Percentiles rank a stretch among this genome's conserved stretches.
These are phyloP conservation scores for Hypholoma fasciculare DNA, from an alignment of 768 basidiomycete genomes.

Conservation along the genomic window DNA sequence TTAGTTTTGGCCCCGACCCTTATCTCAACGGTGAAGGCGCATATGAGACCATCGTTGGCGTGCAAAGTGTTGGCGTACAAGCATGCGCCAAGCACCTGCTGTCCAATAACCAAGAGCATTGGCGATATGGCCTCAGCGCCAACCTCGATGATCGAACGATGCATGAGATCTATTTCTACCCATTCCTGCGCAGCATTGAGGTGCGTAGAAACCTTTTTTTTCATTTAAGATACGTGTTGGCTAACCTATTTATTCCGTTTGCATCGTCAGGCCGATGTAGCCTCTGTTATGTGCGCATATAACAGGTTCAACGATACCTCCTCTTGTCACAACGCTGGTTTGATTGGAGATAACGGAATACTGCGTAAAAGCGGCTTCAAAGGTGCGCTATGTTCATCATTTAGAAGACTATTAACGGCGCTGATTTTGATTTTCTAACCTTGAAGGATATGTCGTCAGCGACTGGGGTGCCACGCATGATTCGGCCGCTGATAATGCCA, in stretches of 20 bases:
- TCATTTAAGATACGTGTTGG: not conserved
- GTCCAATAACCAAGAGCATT: slow-evolving; percentile 53
- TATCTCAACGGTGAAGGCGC: slow-evolving; percentile 63
- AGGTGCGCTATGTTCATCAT: slow-evolving; percentile 24
- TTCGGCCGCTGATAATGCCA: slow-evolving; percentile 43
- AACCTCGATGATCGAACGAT: slow-evolving; percentile 59
- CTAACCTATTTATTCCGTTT: not conserved
- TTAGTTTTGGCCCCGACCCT: slow-evolving; percentile 59
- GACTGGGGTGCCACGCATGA: slow-evolving; percentile 57
- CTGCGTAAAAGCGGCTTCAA: slow-evolving; percentile 42
- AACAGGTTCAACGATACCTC: slow-evolving; percentile 62
- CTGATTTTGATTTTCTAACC: not conserved
- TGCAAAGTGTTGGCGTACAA: slow-evolving; percentile 61
- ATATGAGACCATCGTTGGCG: slow-evolving; percentile 57
- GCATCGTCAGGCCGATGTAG: slow-evolving; percentile 42
- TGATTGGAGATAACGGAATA: slow-evolving; percentile 42
- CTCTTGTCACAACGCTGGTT: slow-evolving; percentile 59
- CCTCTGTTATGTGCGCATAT: slow-evolving; percentile 52
- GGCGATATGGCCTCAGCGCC: slow-evolving; percentile 45
- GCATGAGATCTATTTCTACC: slow-evolving; percentile 53
- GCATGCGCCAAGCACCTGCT: slow-evolving; percentile 58
- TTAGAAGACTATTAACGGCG: not conserved
- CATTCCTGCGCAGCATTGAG: slow-evolving; percentile 50
- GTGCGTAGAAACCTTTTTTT: slow-evolving; percentile 18
- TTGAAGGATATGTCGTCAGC: slow-evolving; percentile 45